Evolutionary conservation across 2,329 filamentous ascomycete genomes (phyloP).

Genomic region (Microdochium paspali): DNA sequence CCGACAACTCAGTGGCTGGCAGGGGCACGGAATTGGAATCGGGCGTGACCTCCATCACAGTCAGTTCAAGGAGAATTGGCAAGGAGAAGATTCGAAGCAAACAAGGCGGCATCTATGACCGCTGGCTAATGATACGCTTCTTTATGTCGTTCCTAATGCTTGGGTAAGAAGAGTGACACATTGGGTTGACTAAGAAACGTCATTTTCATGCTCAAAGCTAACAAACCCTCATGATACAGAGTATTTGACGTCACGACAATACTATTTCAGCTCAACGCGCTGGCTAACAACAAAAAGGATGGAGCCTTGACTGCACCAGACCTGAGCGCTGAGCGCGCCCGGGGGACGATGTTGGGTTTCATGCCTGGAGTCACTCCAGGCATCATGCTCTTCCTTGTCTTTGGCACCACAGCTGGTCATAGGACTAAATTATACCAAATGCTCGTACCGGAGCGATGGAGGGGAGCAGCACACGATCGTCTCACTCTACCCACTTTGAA

Average conservation of each 20-base stretch:
- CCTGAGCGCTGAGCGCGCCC: conserved; percentile 6
- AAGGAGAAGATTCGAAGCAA: neutral
- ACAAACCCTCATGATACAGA: conserved; percentile 2
- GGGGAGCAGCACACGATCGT: neutral
- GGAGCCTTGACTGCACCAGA: conserved; percentile 3
- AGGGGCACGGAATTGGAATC: neutral
- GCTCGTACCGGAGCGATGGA: neutral
- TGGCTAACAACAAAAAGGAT: conserved; percentile 9
- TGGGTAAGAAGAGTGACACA: neutral
- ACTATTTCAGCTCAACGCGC: conserved; percentile 14
- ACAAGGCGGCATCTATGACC: conserved; percentile 12
- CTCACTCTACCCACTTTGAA: neutral
- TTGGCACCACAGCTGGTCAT: conserved; percentile 9
- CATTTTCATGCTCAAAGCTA: neutral
- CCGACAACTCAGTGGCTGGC: conserved; percentile 1
- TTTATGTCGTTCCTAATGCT: neutral
- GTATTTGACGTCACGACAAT: conserved; percentile 16
- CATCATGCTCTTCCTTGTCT: conserved; percentile 8
- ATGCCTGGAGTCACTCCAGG: conserved; percentile 8
- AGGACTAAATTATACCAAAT: conserved; percentile 6
- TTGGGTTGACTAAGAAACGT: neutral
- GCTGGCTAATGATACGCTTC: conserved; percentile 18
- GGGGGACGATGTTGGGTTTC: conserved; percentile 6
- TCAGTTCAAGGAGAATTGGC: neutral
- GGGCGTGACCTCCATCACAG: neutral